Evolutionary conservation across 78 protist genomes (phyloP).

Genomic region (Cavenderia fasciculata): DNA sequence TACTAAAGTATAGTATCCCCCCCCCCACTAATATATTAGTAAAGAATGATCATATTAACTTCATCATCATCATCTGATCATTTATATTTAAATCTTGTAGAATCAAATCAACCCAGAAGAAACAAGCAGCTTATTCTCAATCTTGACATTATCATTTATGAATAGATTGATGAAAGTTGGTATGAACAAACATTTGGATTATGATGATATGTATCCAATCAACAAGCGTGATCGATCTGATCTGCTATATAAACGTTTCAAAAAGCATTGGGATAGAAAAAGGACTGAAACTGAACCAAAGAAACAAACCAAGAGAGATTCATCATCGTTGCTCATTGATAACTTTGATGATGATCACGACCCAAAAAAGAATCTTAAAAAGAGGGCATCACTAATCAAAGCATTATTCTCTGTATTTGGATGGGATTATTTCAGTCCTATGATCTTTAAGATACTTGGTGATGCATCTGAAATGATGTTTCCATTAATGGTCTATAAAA

Average conservation of each 20-base stretch:
- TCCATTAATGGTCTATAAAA: conserved; percentile 24
- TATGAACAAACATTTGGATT: neutral
- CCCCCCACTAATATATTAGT: too few species aligned
- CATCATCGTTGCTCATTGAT: too few species aligned
- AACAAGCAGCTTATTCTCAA: neutral
- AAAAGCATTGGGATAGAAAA: neutral
- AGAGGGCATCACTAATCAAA: neutral
- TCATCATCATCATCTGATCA: too few species aligned
- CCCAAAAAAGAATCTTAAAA: neutral
- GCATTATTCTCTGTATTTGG: neutral
- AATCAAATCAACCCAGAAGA: conserved; percentile 63
- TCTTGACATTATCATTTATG: neutral
- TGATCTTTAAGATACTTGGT: neutral
- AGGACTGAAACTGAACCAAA: too few species aligned
- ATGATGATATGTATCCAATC: conserved; percentile 31
- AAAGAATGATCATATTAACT: too few species aligned
- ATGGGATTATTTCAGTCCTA: neutral
- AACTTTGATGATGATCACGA: neutral
- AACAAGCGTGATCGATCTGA: neutral
- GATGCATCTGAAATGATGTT: conserved; percentile 6
- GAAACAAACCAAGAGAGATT: too few species aligned
- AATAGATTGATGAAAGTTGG: conserved; percentile 12
- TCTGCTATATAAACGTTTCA: neutral
- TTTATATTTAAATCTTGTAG: too few species aligned
- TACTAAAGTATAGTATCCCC: too few species aligned